Base-by-base conservation (phyloP, 768 basidiomycete species). In the Trametopsis cervina region DNA sequence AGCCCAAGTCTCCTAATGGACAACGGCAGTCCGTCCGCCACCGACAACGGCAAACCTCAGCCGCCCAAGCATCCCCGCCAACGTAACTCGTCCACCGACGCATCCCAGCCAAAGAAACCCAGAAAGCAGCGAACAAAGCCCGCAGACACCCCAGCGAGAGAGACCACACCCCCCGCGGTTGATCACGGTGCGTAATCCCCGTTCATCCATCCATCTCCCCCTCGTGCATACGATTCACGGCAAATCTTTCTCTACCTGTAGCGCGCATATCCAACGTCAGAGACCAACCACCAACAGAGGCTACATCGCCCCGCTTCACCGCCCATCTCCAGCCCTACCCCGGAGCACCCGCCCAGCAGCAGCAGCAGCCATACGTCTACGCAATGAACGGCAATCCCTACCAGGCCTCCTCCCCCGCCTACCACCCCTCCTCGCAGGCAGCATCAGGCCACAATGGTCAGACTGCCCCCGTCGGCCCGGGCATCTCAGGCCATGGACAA, bases 381-480 rank as follows among this genome's bases (percentile, higher is more conserved):
- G 74, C 81, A 21, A 68, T 78, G 54, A 80, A 77, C 59, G 76
- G 78, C 51, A 72, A 81, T 47, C 69, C 70, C 10, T 75, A 72
- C 53, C 54, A 72, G 21, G 70, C 72, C 38, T 65, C 69, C 17
- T 68, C 67, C 22, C 62, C 62, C 20, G 58, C 57, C 9, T 64
- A 62, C 50, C 60, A 64, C 53, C 59, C 60, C 44, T 66, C 56
- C 65, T 52, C 78, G 65, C 29, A 63, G 41, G 52, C 67, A 33
- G 58, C 63, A 42, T 58, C 66, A 12, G 47, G 67, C 10, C 60
- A 65, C 47, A 71, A 74, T 51, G 70, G 69, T 46, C 60, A 68
- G 20, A 69, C 57, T 50, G 43, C 60, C 5, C 63, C 58, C 38
- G 51, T 58, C 40, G 62, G 65, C 17, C 68, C 73, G 15, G 63